Conservation (phyloP, 129 eudicot genomes). For the Flaveria robusta region DNA sequence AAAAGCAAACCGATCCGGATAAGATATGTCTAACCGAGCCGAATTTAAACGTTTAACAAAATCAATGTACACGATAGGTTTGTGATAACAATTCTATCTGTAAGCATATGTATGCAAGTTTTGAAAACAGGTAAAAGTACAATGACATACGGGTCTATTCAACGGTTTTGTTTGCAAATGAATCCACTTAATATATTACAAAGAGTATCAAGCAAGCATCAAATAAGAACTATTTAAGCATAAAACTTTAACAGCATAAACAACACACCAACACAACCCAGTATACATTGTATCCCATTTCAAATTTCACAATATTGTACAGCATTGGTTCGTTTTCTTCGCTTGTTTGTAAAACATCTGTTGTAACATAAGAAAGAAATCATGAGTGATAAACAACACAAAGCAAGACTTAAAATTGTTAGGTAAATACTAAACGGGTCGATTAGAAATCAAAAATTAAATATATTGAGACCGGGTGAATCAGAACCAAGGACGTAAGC, state of each 20-base stretch:
- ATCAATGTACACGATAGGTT: neutral
- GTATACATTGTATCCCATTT: slow-evolving; percentile 14
- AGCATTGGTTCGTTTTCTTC: slow-evolving; percentile 90
- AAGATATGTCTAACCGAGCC: too few relatives aligned
- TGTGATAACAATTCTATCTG: neutral
- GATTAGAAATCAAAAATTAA: neutral
- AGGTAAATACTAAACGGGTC: neutral
- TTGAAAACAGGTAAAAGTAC: neutral
- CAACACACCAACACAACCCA: slow-evolving; percentile 17
- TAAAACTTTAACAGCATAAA: slow-evolving; percentile 3
- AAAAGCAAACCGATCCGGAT: too few relatives aligned
- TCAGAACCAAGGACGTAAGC: neutral
- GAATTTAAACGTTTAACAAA: too few relatives aligned
- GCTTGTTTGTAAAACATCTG: slow-evolving; percentile 99
- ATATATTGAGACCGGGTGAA: neutral
- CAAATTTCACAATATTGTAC: slow-evolving; percentile 66
- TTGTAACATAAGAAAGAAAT: slow-evolving; percentile 11
- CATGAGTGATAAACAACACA: neutral
- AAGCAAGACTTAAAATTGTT: neutral
- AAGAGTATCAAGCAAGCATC: slow-evolving; percentile 28
- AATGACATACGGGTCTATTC: neutral
- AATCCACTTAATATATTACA: slow-evolving; percentile 26
- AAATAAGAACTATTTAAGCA: slow-evolving; percentile 7
- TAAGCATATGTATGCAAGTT: neutral
- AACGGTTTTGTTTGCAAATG: neutral